These are phyloP conservation scores for Helotiales sp. DNA, from an alignment of 2,329 filamentous ascomycete species.

Conservation along the genomic window DNA sequence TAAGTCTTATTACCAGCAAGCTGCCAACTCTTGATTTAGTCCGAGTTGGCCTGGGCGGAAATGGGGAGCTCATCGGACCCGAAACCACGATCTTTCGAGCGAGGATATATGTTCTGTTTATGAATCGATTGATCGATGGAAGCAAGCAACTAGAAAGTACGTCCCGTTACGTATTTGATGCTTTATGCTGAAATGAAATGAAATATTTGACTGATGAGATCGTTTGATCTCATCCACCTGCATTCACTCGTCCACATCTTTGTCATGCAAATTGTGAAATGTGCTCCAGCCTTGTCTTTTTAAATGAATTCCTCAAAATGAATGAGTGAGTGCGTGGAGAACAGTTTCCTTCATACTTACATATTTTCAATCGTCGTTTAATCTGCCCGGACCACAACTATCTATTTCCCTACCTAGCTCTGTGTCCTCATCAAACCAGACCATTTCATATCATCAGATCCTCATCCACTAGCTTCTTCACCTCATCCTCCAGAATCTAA, in stretches of 20 bases:
- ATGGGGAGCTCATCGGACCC: constrained; percentile 43
- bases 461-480: no score
- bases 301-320: no score
- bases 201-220: constrained; percentile 11
- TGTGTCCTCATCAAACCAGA: no score
- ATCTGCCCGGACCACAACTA: no score
- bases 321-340: no score
- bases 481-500: no score
- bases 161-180: not conserved
- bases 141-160: not conserved
- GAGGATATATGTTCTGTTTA: constrained; percentile 1
- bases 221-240: not conserved
- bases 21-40: not conserved
- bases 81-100: constrained; percentile 44
- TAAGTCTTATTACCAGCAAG: not conserved
- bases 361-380: no score
- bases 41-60: not conserved
- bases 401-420: no score
- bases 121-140: not conserved
- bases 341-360: no score
- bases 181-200: constrained; percentile 1
- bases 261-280: no score
- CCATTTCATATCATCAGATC: no score
- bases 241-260: not conserved
- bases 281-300: no score